Evolutionary conservation across 2,329 filamentous ascomycete species (phyloP).

Genomic region (Claviceps humidiphila): DNA sequence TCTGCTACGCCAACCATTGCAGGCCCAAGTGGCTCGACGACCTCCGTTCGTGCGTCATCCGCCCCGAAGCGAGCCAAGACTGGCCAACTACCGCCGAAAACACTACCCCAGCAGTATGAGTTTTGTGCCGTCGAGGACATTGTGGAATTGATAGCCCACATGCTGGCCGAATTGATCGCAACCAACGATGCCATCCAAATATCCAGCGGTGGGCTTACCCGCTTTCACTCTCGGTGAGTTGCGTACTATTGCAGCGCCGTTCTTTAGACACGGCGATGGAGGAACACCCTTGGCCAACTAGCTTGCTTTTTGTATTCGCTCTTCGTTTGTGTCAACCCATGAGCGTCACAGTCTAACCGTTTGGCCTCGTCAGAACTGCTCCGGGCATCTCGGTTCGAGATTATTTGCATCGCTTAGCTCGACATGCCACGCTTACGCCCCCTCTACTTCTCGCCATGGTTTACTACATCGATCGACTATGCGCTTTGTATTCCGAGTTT

Average conservation of each 20-base stretch:
- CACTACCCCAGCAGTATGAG: constrained; percentile 65
- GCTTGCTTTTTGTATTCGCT: background rate
- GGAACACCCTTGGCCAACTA: no score
- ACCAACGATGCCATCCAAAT: constrained; percentile 79
- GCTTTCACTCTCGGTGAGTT: constrained; percentile 80
- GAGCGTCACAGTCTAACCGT: background rate
- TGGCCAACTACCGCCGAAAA: constrained; percentile 37
- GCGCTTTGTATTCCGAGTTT: constrained; percentile 82
- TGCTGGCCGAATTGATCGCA: constrained; percentile 88
- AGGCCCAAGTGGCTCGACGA: background rate
- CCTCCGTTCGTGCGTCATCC: constrained; percentile 1
- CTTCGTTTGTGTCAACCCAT: background rate
- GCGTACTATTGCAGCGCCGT: background rate
- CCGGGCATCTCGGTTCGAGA: constrained; percentile 91
- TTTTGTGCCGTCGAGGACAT: constrained; percentile 72
- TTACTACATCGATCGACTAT: constrained; percentile 94
- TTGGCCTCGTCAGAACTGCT: constrained; percentile 28
- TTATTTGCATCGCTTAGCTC: constrained; percentile 83
- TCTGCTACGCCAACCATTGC: background rate
- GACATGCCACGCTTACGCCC: constrained; percentile 84
- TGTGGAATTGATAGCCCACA: constrained; percentile 81
- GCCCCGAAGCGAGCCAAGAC: constrained; percentile 40
- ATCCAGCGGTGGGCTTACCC: constrained; percentile 66
- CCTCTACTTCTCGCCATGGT: constrained; percentile 97
- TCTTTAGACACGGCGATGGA: background rate